phyloP scores from a whole-genome alignment of 1,284 basidiomycete species.

The Leccinum holopus region DNA sequence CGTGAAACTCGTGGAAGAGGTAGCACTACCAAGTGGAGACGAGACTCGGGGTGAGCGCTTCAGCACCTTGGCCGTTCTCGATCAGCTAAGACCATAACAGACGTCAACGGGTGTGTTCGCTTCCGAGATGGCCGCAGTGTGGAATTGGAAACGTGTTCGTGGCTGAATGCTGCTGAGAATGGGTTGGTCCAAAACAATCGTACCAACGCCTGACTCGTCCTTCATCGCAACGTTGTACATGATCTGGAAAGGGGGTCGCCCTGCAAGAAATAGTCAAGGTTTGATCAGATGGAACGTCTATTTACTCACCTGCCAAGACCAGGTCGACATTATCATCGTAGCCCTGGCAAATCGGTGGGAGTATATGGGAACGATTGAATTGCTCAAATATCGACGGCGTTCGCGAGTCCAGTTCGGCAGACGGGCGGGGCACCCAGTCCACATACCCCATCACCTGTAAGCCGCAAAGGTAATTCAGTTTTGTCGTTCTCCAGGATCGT shows the following conservation, averaged over 20 bases:
- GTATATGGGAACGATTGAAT: conserved; percentile 66
- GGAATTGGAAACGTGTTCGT: conserved; percentile 80
- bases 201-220: conserved; percentile 57
- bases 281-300: not conserved
- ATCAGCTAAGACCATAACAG: conserved; percentile 17
- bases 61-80: not conserved
- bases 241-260: conserved; percentile 84
- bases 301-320: conserved; percentile 63
- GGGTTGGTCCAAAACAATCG: conserved; percentile 64
- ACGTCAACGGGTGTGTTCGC: conserved; percentile 11
- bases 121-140: conserved; percentile 42
- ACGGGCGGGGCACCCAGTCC: conserved; percentile 74
- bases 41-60: not conserved
- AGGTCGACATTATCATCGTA: conserved; percentile 78
- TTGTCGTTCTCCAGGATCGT: no score
- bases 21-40: not conserved
- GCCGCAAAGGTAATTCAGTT: no score
- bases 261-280: conserved; percentile 36
- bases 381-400: conserved; percentile 54
- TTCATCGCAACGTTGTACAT: conserved; percentile 75
- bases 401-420: conserved; percentile 56
- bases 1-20: conserved; percentile 1
- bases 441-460: conserved; percentile 45
- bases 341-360: conserved; percentile 81
- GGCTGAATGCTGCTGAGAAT: conserved; percentile 86